Evolutionary conservation across 2,329 filamentous ascomycete species (phyloP).

Genomic region (Alternaria panax): DNA sequence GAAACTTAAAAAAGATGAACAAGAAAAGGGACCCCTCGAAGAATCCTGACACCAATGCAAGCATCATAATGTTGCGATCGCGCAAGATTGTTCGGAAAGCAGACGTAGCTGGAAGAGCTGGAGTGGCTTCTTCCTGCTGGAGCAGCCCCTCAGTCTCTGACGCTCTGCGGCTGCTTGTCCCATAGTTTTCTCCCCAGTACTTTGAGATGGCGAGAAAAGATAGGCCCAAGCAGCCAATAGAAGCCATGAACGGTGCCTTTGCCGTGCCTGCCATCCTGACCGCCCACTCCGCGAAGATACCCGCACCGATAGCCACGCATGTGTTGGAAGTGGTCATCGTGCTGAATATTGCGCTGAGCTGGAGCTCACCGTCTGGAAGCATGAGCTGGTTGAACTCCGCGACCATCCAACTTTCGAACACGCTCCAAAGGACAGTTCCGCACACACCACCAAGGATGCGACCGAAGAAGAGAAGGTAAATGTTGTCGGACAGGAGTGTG

Average conservation of each 20-base stretch:
- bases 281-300: constrained; percentile 61
- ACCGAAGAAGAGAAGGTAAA: constrained; percentile 60
- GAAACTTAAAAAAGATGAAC: constrained; percentile 69
- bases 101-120: constrained; percentile 27
- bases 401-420: constrained; percentile 69
- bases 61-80: constrained; percentile 59
- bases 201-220: constrained; percentile 58
- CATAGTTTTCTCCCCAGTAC: constrained; percentile 64
- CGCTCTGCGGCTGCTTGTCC: constrained; percentile 34
- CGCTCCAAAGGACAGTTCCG: constrained; percentile 65
- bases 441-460: constrained; percentile 63
- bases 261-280: constrained; percentile 58
- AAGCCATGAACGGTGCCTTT: constrained; percentile 61
- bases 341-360: constrained; percentile 61
- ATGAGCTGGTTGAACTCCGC: constrained; percentile 62
- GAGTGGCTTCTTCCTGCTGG: constrained; percentile 36
- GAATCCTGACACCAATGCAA: constrained; percentile 62
- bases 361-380: constrained; percentile 53
- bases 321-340: constrained; percentile 60
- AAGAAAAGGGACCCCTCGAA: constrained; percentile 70
- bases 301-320: constrained; percentile 61
- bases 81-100: constrained; percentile 34
- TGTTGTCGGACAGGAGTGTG: constrained; percentile 58
- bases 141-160: constrained; percentile 34
- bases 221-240: constrained; percentile 53